phyloP scores from a whole-genome alignment of 495 filamentous ascomycete species.

The Neurospora terricola region DNA sequence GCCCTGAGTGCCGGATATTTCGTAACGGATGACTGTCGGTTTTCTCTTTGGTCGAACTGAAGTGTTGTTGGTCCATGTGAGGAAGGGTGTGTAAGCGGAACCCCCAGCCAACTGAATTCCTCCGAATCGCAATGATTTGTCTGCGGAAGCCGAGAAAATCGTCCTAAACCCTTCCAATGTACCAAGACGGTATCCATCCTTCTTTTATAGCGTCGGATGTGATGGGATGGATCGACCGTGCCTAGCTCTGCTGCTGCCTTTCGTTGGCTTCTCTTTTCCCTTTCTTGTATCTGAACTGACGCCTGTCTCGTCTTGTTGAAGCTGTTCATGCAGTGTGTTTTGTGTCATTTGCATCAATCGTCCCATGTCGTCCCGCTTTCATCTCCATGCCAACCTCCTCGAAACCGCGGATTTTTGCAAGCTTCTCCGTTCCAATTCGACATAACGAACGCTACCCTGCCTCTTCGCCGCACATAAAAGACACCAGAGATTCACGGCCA shows the following conservation, averaged over 20 bases:
- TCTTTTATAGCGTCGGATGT: neutral
- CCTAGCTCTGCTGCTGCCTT: slow-evolving; percentile 7
- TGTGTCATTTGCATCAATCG: neutral
- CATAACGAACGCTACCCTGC: neutral
- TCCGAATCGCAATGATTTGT: slow-evolving; percentile 21
- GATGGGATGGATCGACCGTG: neutral
- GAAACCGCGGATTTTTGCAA: neutral
- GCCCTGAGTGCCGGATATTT: neutral
- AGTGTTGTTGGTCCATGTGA: neutral
- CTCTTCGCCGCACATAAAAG: neutral
- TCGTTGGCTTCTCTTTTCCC: slow-evolving; percentile 5
- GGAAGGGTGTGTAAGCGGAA: neutral
- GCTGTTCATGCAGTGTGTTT: neutral
- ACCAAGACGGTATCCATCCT: slow-evolving; percentile 5
- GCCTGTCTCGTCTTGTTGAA: neutral
- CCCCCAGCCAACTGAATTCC: slow-evolving; percentile 23
- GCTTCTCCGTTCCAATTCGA: neutral
- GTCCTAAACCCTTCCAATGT: slow-evolving; percentile 24
- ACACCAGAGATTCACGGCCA: neutral
- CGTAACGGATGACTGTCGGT: neutral
- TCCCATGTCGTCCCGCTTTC: neutral
- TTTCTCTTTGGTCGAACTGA: neutral
- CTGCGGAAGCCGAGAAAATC: slow-evolving; percentile 14
- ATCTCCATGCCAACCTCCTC: neutral
- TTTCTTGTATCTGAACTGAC: neutral